Base-by-base conservation (phyloP, 1,284 basidiomycete species). In the Ceratobasidium sp. region DNA sequence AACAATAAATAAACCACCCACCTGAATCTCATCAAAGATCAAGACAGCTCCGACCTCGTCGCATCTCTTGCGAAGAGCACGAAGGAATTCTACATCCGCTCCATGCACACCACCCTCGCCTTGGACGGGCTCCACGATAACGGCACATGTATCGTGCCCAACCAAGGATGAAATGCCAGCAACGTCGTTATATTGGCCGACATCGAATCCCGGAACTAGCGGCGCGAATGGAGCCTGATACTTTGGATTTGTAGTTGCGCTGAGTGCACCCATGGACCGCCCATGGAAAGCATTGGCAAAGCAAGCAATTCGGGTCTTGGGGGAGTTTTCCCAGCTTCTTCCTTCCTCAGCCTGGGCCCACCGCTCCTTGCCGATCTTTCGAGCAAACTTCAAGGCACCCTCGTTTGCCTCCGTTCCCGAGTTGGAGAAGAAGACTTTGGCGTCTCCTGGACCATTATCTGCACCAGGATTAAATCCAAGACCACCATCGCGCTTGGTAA, bases 1-100 rank as follows among this genome's bases (percentile, higher is more conserved):
- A 45, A 9, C n/a, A 18, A 59, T 21, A 28, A 53, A 72, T 59
- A 18, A 28, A 50, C 16, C 6, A 77, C 87, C 79, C 77, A 94
- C 95, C 88, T 97, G 96, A 78, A 99, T 98, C 83, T 99, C 97
- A 82, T 99, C 97, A 82, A 89, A 99, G 76, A 99, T 97, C 79
- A 99, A 82, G 50, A 97, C 92, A 0, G 97, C 95, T 45, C 94
- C 94, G 39, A 95, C 92, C 76, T 96, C 89, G 80, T 96, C 88
- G 79, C 95, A 96, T 72, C 92, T 87, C 82, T 90, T 89, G 75
- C 95, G 87, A 73, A 99, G 81, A 59, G 90, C 89, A 64, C 86
- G 84, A 74, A 99, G 82, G 90, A 93, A 99, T 71, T 89, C 88
- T 59, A 87, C 82, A 21, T 87, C 82, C 0, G 92, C 94, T 23